Percentiles rank a stretch among this genome's conserved stretches.
Conservation (phyloP, 2,329 filamentous ascomycete species). For the Talaromyces sp. region DNA sequence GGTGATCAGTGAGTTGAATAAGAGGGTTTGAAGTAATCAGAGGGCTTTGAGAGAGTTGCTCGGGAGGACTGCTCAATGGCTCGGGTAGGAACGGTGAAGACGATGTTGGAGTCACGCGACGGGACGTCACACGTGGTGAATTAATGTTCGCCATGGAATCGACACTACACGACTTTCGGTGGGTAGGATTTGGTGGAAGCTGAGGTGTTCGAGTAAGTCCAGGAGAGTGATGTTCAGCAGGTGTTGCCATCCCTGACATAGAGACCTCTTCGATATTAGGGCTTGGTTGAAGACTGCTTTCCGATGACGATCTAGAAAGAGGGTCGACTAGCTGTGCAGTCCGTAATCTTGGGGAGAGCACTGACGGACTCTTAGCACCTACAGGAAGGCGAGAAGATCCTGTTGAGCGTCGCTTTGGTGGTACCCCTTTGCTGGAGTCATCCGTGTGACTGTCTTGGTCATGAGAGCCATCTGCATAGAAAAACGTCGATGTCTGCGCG, state of each 20-base stretch:
- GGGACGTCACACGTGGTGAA: constrained; percentile 22
- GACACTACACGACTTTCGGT: constrained; percentile 35
- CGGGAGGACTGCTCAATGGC: constrained; percentile 22
- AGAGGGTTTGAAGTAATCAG: constrained; percentile 36
- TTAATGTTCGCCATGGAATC: constrained; percentile 26
- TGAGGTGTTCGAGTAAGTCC: constrained; percentile 15
- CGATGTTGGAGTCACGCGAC: constrained; percentile 33
- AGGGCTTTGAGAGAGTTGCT: constrained; percentile 28
- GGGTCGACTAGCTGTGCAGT: constrained; percentile 30
- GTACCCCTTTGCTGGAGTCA: constrained; percentile 21
- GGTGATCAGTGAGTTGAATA: constrained; percentile 36
- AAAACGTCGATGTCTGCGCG: constrained; percentile 31
- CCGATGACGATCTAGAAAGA: constrained; percentile 26
- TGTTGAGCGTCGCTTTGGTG: constrained; percentile 30
- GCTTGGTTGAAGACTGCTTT: constrained; percentile 21
- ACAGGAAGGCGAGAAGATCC: constrained; percentile 29
- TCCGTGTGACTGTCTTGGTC: constrained; percentile 28
- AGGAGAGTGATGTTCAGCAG: constrained; percentile 17
- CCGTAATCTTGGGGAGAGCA: constrained; percentile 31
- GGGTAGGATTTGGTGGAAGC: neutral
- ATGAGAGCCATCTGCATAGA: constrained; percentile 38
- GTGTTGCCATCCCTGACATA: constrained; percentile 19
- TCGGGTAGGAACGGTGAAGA: constrained; percentile 25
- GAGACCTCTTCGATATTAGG: constrained; percentile 26
- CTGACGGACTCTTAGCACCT: constrained; percentile 23